Base-by-base conservation (phyloP, 306 rosid species). In the Pueraria montana region DNA sequence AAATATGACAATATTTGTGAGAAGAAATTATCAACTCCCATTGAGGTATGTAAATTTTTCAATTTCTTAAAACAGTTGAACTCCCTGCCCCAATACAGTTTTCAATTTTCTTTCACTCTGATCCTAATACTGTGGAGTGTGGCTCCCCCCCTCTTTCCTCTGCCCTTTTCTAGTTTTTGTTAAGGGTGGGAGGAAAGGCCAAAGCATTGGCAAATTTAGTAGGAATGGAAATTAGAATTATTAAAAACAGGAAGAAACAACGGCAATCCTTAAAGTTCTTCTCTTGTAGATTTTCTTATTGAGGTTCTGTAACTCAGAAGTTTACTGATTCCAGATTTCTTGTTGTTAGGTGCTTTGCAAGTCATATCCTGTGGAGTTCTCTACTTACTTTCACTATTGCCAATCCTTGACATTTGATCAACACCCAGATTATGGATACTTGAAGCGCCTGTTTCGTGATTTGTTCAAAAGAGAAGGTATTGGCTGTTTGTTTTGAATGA, bases 1-100 rank as follows among this genome's bases (percentile, higher is more conserved):
- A 94, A 94, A 74, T 94, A 92, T 80, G 95, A 94, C 79, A 91
- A 81, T 89, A 92, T 94, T 81, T 84, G 95, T 73, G 97, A 94
- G 84, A 92, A 92, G 90, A 94, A 92, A 85, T 76, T 94, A 81
- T 81, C 89, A 48, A 94, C 98, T 82, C 87, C 97, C 50, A 86
- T 90, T 48, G 98, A 92, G 95, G 98, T 89, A 87, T 79, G 66
- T 48, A 16, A 61, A 11, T 16, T 38, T 68, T 66, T 49, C 27
- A 84, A 59, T 43, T 67, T 50, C 18, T 24, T 74, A 55, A 78
- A 73, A 74, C 27, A 20, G 30, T 55, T 49, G 30, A 72, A 17
- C 11, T 42, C 42, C 68, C 17, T 8, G 18, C 18, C 64, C 58
- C 71, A 34, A 7, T 68, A 55, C 40, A 17, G 58, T 26, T 71